These are phyloP conservation scores for Ceratocystis lukuohia DNA, from an alignment of 2,329 filamentous ascomycete species.

Conservation along the genomic window DNA sequence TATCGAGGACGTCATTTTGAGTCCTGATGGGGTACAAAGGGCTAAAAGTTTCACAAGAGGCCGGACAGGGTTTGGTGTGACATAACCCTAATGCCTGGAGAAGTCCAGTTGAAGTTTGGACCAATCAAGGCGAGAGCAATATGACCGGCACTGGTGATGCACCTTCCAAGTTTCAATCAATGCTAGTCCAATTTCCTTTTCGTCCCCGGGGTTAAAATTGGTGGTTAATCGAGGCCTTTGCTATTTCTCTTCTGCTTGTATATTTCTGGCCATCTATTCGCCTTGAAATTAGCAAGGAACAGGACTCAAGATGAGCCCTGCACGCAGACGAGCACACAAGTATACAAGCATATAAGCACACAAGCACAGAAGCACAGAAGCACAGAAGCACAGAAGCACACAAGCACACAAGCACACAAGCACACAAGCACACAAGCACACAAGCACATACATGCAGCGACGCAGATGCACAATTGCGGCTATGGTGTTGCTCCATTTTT, in stretches of 20 bases:
- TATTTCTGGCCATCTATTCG: constrained; percentile 1
- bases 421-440: background rate
- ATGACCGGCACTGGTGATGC: too few species aligned
- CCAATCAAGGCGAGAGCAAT: background rate
- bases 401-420: background rate
- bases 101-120: background rate
- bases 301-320: background rate
- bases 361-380: background rate
- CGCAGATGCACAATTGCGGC: background rate
- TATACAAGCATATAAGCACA: background rate
- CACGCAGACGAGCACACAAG: too few species aligned
- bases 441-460: background rate
- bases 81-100: background rate
- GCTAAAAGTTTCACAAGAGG: background rate
- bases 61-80: background rate
- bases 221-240: background rate
- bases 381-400: background rate
- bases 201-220: background rate
- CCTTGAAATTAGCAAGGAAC: background rate
- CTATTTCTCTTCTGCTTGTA: background rate
- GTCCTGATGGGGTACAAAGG: background rate
- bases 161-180: background rate
- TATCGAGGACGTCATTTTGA: background rate
- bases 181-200: background rate
- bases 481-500: background rate